phyloP scores from a whole-genome alignment of 2,329 filamentous ascomycete species.

The Alternaria arbusti region DNA sequence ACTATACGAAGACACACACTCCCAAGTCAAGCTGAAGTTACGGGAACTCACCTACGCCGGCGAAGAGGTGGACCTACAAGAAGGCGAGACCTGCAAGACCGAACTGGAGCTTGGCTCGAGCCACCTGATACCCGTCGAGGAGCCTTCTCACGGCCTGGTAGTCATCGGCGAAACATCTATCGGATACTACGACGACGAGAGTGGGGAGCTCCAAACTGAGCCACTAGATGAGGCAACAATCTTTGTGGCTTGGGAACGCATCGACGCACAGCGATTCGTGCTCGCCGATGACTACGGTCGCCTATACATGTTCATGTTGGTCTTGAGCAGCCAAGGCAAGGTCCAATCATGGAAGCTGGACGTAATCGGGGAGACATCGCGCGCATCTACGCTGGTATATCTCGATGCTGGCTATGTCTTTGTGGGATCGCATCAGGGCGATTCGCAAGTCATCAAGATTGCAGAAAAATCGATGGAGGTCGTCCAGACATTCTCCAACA shows the following conservation, averaged over 20 bases:
- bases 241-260: slow-evolving; percentile 89
- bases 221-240: slow-evolving; percentile 76
- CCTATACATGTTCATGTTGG: slow-evolving; percentile 82
- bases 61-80: slow-evolving; percentile 61
- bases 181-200: slow-evolving; percentile 82
- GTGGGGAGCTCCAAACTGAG: slow-evolving; percentile 68
- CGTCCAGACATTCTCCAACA: slow-evolving; percentile 79
- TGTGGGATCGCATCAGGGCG: slow-evolving; percentile 89
- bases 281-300: slow-evolving; percentile 90
- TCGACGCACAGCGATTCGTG: slow-evolving; percentile 83
- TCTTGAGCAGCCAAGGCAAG: slow-evolving; percentile 67
- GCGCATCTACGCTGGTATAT: slow-evolving; percentile 80
- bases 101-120: slow-evolving; percentile 66
- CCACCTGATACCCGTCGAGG: slow-evolving; percentile 66
- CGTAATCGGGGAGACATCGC: slow-evolving; percentile 71
- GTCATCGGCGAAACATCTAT: slow-evolving; percentile 70
- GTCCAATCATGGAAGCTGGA: slow-evolving; percentile 77
- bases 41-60: slow-evolving; percentile 61
- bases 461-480: slow-evolving; percentile 67
- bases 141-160: slow-evolving; percentile 59
- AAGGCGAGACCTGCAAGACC: slow-evolving; percentile 58
- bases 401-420: slow-evolving; percentile 77
- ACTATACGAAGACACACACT: slow-evolving; percentile 68
- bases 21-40: slow-evolving; percentile 61
- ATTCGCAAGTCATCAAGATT: slow-evolving; percentile 81